A percentile compares a stretch with the other conserved stretches of the same genome.
Conservation (phyloP, 306 rosid species). For the Corylus americana region DNA sequence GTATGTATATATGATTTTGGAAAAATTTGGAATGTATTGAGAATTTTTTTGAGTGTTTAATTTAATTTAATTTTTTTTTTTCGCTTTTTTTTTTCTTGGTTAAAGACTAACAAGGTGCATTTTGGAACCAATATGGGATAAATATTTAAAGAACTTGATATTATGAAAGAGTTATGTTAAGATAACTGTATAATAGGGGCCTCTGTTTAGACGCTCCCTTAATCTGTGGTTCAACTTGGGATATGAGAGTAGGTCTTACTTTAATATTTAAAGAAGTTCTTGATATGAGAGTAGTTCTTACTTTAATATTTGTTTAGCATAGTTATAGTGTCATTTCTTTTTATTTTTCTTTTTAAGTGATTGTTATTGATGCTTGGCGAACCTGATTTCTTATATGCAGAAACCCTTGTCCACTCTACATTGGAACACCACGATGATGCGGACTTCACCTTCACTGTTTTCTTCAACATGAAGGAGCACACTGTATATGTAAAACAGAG, state of each 20-base stretch:
- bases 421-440: conserved; percentile 79
- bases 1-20: neutral
- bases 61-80: too few relatives aligned
- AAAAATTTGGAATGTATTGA: too few relatives aligned
- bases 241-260: neutral
- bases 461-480: conserved; percentile 88
- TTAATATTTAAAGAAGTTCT: neutral
- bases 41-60: neutral
- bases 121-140: neutral
- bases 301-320: neutral
- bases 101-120: neutral
- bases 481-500: conserved; percentile 83
- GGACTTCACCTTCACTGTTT: conserved; percentile 80
- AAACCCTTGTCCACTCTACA: conserved; percentile 96
- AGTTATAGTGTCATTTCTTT: neutral
- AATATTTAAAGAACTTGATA: neutral
- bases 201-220: neutral
- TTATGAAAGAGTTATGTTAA: neutral
- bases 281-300: neutral
- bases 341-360: conserved; percentile 4
- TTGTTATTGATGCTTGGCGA: conserved; percentile 22
- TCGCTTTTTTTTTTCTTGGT: neutral
- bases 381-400: conserved; percentile 49
- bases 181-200: neutral
- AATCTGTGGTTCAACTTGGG: neutral